These are phyloP conservation scores for Hirsutella rhossiliensis DNA, from an alignment of 2,329 filamentous ascomycete genomes.

Conservation along the genomic window DNA sequence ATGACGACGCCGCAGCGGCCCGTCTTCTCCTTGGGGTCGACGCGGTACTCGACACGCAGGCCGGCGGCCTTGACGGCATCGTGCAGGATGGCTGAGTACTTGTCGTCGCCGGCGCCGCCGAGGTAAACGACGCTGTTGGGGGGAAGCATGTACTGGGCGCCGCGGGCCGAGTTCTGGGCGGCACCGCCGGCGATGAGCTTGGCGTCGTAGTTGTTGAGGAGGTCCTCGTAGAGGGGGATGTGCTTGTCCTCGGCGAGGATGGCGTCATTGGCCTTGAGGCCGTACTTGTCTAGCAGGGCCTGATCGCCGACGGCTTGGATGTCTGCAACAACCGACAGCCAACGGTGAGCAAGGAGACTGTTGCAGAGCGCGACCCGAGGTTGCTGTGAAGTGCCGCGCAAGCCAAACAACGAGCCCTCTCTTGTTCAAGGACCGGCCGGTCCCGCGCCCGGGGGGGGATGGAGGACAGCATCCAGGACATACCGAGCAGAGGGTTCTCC, in stretches of 20 bases:
- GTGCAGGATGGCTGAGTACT: slow-evolving; percentile 80
- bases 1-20: slow-evolving; percentile 95
- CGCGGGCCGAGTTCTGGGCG: slow-evolving; percentile 93
- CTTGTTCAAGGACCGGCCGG: neutral
- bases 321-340: slow-evolving; percentile 36
- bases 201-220: slow-evolving; percentile 82
- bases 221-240: slow-evolving; percentile 79
- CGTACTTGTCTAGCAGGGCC: slow-evolving; percentile 82
- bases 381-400: too few species aligned
- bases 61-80: slow-evolving; percentile 81
- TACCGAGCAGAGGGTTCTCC: slow-evolving; percentile 95
- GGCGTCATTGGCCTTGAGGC: slow-evolving; percentile 89
- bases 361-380: too few species aligned
- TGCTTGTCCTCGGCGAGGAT: slow-evolving; percentile 94
- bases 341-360: slow-evolving; percentile 2
- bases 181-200: slow-evolving; percentile 94
- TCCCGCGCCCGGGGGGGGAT: neutral
- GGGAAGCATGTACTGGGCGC: slow-evolving; percentile 90
- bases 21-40: slow-evolving; percentile 73
- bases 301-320: slow-evolving; percentile 83
- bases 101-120: slow-evolving; percentile 88
- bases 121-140: slow-evolving; percentile 86
- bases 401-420: neutral
- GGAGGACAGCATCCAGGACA: slow-evolving; percentile 14
- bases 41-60: slow-evolving; percentile 86